Conservation (phyloP, 352 stramenopile species). For the Pythium volutum region DNA sequence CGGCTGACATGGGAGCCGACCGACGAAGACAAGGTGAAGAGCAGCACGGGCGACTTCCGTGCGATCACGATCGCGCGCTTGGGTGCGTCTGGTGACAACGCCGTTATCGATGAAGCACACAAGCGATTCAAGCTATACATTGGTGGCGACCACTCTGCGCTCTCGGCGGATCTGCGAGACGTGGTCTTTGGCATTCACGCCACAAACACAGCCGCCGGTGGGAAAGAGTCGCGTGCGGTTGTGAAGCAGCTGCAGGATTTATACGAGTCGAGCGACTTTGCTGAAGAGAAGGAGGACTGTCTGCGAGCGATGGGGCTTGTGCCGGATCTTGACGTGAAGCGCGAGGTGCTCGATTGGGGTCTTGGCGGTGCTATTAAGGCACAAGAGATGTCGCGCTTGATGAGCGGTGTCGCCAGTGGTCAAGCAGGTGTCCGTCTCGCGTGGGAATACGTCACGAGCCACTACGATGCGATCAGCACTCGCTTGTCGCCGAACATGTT, state of each 20-base stretch:
- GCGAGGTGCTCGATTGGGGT: conserved; percentile 72
- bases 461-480: conserved; percentile 55
- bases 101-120: conserved; percentile 52
- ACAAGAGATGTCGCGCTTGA: conserved; percentile 58
- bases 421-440: conserved; percentile 41
- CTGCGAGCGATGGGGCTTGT: conserved; percentile 54
- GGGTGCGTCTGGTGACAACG: conserved; percentile 45
- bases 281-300: conserved; percentile 65
- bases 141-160: conserved; percentile 32
- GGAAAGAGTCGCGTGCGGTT: conserved; percentile 10
- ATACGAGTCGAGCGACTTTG: conserved; percentile 64
- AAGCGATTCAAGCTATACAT: conserved; percentile 58
- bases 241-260: conserved; percentile 59
- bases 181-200: conserved; percentile 55
- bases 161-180: conserved; percentile 60
- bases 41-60: conserved; percentile 51
- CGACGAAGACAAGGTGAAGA: conserved; percentile 21
- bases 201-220: background rate
- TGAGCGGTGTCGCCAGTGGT: conserved; percentile 54
- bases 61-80: conserved; percentile 57
- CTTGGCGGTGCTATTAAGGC: conserved; percentile 48
- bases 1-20: conserved; percentile 49
- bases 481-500: conserved; percentile 61
- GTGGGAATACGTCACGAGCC: conserved; percentile 66
- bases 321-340: conserved; percentile 36